Evolutionary conservation across 306 rosid genomes (phyloP), one percentile per base, ranked within the genome.

Genomic region (Mucuna pruriens): DNA sequence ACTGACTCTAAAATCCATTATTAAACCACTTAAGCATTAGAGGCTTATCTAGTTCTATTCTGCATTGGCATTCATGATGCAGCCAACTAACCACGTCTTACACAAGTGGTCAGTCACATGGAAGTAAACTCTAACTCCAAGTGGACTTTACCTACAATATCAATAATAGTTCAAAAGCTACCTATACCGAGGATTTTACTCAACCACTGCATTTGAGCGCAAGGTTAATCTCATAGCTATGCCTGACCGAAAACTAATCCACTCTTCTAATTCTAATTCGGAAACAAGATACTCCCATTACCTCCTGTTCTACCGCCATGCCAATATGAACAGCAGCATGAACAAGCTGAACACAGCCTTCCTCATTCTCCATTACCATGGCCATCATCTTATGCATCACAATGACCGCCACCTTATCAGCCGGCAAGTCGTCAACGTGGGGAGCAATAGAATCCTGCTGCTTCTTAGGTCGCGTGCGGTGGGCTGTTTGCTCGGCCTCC

Each of bases 371-470:
- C 88, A 84, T 80, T 87, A 87, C 74, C 89, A 90, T 72, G 15
- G 91, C 93, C 98, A 94, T 85, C 89, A 94, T 86, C 90, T 91
- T 94, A 82, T 94, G 91, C 94, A 94, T 91, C n/a, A 94, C 97
- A 71, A 94, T 94, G 46, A 94, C 83, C 0, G 98, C 98, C 83
- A 89, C 85, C 79, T 94, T 94, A 38, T 86, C 92, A 0, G 98
- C 86, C 1, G 97, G 90, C 89, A 94, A 77, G 76, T 78, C 78
- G 12, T 86, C 93, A 8, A 94, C 84, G 74, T 91, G 83, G 0
- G 97, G 93, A 1, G 98, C 93, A 83, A 86, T 90, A 0, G 93
- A 89, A 7, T 84, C 89, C 84, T 89, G 90, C 33, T 84, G 87
- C 86, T 86, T 91, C 86, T 84, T 85, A 0, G 89, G 65, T 65